Percentiles rank a stretch among this genome's conserved stretches.
These are phyloP conservation scores for Sophora flavescens DNA, from an alignment of 306 rosid genomes.

Conservation along the genomic window DNA sequence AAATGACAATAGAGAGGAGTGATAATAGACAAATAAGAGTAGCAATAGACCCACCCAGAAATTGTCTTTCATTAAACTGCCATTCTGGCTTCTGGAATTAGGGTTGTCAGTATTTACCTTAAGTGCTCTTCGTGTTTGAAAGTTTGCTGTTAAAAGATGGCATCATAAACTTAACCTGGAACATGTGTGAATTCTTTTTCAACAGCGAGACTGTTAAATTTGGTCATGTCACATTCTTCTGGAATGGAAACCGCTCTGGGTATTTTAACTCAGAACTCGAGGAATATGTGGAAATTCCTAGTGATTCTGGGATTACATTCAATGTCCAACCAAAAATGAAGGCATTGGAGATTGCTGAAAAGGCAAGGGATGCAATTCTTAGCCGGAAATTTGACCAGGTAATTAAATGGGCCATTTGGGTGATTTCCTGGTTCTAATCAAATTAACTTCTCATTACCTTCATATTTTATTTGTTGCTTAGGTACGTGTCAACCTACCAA, in stretches of 20 bases:
- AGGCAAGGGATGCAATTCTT: constrained; percentile 92
- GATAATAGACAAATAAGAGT: too few species aligned
- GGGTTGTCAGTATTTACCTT: constrained; percentile 9
- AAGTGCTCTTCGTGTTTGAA: not conserved
- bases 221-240: constrained; percentile 98
- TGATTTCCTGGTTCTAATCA: constrained; percentile 26
- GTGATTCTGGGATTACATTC: constrained; percentile 92
- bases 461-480: constrained; percentile 42
- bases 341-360: constrained; percentile 90
- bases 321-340: constrained; percentile 91
- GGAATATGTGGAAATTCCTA: constrained; percentile 91
- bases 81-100: not conserved
- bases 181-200: constrained; percentile 16
- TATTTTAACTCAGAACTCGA: constrained; percentile 77
- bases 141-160: constrained; percentile 20
- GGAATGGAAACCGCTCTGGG: constrained; percentile 99
- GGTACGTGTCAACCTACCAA: constrained; percentile 98
- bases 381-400: constrained; percentile 78
- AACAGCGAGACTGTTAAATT: constrained; percentile 96
- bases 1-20: too few species aligned
- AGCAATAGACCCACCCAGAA: too few species aligned
- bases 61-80: too few species aligned
- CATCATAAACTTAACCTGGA: not conserved
- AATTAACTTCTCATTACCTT: constrained; percentile 28
- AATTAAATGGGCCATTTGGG: constrained; percentile 23